Evolutionary conservation across 106 monocot genomes (phyloP).

Genomic region (Dioscorea alata): DNA sequence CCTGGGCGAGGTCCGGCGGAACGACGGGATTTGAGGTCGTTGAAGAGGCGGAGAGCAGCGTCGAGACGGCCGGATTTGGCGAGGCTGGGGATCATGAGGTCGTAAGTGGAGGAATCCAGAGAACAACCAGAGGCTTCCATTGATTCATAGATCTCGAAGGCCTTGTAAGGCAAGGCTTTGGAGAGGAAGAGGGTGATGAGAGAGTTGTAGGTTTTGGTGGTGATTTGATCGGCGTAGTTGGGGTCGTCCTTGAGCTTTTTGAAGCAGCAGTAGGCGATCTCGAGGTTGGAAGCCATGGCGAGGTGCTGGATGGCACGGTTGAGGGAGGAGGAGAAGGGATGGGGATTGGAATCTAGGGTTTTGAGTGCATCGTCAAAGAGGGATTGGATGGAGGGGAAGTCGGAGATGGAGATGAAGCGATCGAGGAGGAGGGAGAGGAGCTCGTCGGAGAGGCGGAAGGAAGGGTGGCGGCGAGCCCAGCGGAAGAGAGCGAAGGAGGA

Average conservation of each 20-base stretch:
- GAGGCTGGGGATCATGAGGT: constrained; percentile 69
- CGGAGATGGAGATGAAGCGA: constrained; percentile 27
- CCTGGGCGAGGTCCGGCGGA: constrained; percentile 11
- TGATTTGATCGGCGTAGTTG: constrained; percentile 12
- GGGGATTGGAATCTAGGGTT: not conserved
- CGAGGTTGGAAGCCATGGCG: constrained; percentile 29
- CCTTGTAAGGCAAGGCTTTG: constrained; percentile 75
- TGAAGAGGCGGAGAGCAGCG: constrained; percentile 61
- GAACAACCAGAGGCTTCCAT: constrained; percentile 27
- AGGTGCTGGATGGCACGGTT: constrained; percentile 50
- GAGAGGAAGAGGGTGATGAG: constrained; percentile 70
- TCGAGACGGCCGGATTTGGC: constrained; percentile 84
- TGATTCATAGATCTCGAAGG: constrained; percentile 86
- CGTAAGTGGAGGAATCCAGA: constrained; percentile 57
- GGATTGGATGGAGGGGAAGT: constrained; percentile 38
- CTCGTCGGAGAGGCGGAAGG: constrained; percentile 42
- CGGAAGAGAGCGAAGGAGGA: constrained; percentile 59
- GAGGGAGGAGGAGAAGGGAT: constrained; percentile 16
- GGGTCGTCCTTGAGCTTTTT: constrained; percentile 49
- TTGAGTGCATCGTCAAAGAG: constrained; percentile 55
- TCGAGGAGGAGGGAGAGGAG: constrained; percentile 42
- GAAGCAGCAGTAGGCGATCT: constrained; percentile 67
- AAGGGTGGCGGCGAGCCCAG: constrained; percentile 78
- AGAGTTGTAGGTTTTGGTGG: constrained; percentile 52
- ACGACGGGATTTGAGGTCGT: constrained; percentile 33